Base-by-base conservation (phyloP, 2,329 filamentous ascomycete species). In the Alternaria brassicae region DNA sequence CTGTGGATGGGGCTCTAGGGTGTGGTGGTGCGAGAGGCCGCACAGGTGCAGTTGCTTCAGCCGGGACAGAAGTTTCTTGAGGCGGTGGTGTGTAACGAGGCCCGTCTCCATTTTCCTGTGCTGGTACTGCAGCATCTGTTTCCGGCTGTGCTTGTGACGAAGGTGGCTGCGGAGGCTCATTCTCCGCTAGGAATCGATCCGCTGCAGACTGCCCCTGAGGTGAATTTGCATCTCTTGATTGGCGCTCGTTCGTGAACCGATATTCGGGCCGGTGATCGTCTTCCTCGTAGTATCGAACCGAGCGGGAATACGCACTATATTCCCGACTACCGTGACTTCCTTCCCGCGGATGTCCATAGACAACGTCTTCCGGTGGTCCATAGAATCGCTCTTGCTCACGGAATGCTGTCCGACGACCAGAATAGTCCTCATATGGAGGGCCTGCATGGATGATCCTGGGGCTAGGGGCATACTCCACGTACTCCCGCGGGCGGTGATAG, bases 111-210 rank as follows among this genome's bases (percentile, higher is more conserved):
- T 59, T 51, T 15, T 74, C 72, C 19, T 65, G 40, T 12, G 63
- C 66, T n/a, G 64, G 55, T 9, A 48, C 53, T 34, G 67, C 30
- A 21, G 61, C 61, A 28, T 70, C 65, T 3, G 63, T 56, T 13
- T 67, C 68, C 21, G 66, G 39, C 25, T 58, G 64, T 41, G 56
- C 53, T 7, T 62, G 57, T 8, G 58, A 40, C 15, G 54, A 62
- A 21, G 19, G 37, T 23, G 60, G 56, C 30, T 64, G 63, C 4
- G 51, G 28, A 32, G 65, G 37, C 47, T 70, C 71, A 37, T 57
- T 62, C 9, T 76, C 75, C 28, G 75, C 72, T 15, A 78, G 50
- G 47, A 78, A 77, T 23, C 74, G 73, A 58, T 77, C 75, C 28
- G 75, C 75, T 10, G 72, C 73, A 34, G 73, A 70, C 28, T 70